Base-by-base conservation (phyloP, 2,329 filamentous ascomycete genomes). In the Hypoxylon sp. region DNA sequence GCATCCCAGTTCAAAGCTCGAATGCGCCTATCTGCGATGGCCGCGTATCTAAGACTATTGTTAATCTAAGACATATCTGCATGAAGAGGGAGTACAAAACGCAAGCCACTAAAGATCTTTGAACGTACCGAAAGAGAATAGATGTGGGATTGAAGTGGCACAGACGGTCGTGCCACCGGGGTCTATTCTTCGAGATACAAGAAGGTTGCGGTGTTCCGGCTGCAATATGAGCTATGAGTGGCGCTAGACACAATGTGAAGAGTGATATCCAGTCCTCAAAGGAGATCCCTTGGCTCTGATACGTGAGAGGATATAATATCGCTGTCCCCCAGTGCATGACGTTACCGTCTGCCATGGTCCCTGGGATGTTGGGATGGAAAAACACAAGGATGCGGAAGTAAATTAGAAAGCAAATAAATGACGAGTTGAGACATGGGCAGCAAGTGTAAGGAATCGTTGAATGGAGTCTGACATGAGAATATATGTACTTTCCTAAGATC, bases 91-190 rank as follows among this genome's bases (percentile, higher is more conserved):
- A 44, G 39, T 9, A 44, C 4, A 44, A 22, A 6, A 44, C 17
- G 8, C 10, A 44, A 11, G 10, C 11, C 17, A 10, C n/a, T 0
- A 8, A 17, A 3, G 10, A 44, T 17, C 1, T 22, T 3, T 44
- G 9, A 19, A 54, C 51, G 58, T 81, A 81, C 0, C 78, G 76
- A 77, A 79, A 81, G 14, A 80, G 35, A 10, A 81, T 81, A 0
- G 79, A 78, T 3, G 77, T 81, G 0, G 79, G 79, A 60, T 80
- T 81, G 50, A 75, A 80, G 44, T 72, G 72, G 13, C 70, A 70
- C 1, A 80, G 37, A 2, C 59, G 46, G 10, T 80, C 76, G 62
- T 77, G 72, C 79, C 77, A 80, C 19, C 33, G 63, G 0, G 77
- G 62, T 1, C 26, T 22, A 31, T 14, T 13, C 17, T 42, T 42